These are phyloP conservation scores for Pichia cephalocereana DNA, from an alignment of 805 yeast species.

Conservation along the genomic window DNA sequence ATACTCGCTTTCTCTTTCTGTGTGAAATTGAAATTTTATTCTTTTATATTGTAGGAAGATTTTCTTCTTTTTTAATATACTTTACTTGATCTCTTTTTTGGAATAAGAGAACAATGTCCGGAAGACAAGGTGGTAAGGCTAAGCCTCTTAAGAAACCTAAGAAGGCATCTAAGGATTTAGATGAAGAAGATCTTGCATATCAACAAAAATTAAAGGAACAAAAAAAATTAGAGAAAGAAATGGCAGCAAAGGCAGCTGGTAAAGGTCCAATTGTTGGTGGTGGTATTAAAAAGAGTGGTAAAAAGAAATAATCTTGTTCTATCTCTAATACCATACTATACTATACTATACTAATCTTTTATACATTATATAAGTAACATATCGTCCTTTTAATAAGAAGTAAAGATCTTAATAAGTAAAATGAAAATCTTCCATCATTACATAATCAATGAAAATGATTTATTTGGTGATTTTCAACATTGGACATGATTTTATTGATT, in stretches of 20 bases:
- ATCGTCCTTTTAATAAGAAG: too few relatives aligned
- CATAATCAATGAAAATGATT: too few relatives aligned
- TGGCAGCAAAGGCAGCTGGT: slow-evolving; percentile 77
- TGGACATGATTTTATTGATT: too few relatives aligned
- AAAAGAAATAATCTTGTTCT: slow-evolving; percentile 29
- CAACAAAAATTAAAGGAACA: slow-evolving; percentile 93
- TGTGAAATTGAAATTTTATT: neutral
- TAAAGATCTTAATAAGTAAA: too few relatives aligned
- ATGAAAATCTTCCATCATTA: too few relatives aligned
- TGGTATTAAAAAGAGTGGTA: slow-evolving; percentile 87
- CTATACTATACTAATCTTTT: too few relatives aligned
- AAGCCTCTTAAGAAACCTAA: slow-evolving; percentile 82
- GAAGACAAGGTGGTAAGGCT: slow-evolving; percentile 96
- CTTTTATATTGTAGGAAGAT: too few relatives aligned
- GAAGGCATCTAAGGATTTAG: slow-evolving; percentile 66
- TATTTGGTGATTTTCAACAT: too few relatives aligned
- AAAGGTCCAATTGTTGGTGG: slow-evolving; percentile 93
- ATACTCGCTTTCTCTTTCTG: too few relatives aligned
- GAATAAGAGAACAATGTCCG: slow-evolving; percentile 49
- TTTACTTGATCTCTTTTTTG: neutral
- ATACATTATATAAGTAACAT: too few relatives aligned
- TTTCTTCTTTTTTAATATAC: neutral
- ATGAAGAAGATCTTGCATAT: slow-evolving; percentile 85
- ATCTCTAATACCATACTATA: too few relatives aligned
- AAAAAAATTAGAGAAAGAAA: slow-evolving; percentile 84